A percentile compares a stretch with the other conserved stretches of the same genome.
These are phyloP conservation scores for Marsdenia floribunda DNA, from an alignment of 257 asterid species.

Conservation along the genomic window DNA sequence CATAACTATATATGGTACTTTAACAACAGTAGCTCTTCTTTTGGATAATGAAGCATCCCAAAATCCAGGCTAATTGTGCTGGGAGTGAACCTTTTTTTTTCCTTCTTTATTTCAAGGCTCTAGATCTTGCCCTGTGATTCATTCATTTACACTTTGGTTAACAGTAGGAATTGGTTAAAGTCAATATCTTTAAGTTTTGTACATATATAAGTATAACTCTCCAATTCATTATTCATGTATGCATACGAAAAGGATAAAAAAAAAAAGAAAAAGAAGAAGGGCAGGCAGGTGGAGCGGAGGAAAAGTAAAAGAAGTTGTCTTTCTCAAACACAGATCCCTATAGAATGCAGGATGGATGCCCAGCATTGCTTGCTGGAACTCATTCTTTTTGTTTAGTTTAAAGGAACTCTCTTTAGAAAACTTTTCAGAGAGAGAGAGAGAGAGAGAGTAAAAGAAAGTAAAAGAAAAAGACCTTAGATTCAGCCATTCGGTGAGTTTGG, in stretches of 20 bases:
- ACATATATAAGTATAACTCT: background rate
- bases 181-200: constrained; percentile 11
- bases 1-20: constrained; percentile 3
- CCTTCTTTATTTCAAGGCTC: background rate
- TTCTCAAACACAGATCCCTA: constrained; percentile 95
- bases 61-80: constrained; percentile 11
- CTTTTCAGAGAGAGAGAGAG: constrained; percentile 36
- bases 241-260: constrained; percentile 21
- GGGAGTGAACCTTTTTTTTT: background rate
- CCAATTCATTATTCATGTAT: constrained; percentile 2
- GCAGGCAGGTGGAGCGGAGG: constrained; percentile 25
- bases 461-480: constrained; percentile 36
- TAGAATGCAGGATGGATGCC: constrained; percentile 76
- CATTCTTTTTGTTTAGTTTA: constrained; percentile 94
- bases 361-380: constrained; percentile 81
- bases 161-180: constrained; percentile 9
- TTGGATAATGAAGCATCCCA: constrained; percentile 11
- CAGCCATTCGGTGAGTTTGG: constrained; percentile 29
- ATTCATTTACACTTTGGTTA: constrained; percentile 16
- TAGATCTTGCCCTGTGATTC: constrained; percentile 2
- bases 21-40: constrained; percentile 1
- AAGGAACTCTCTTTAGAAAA: constrained; percentile 46
- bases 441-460: constrained; percentile 11
- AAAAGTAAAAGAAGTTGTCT: constrained; percentile 84
- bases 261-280: constrained; percentile 18